A percentile compares a stretch with the other conserved stretches of the same genome.
Evolutionary conservation across 257 asterid species (phyloP).

Genomic region (Cynanchum wilfordii): DNA sequence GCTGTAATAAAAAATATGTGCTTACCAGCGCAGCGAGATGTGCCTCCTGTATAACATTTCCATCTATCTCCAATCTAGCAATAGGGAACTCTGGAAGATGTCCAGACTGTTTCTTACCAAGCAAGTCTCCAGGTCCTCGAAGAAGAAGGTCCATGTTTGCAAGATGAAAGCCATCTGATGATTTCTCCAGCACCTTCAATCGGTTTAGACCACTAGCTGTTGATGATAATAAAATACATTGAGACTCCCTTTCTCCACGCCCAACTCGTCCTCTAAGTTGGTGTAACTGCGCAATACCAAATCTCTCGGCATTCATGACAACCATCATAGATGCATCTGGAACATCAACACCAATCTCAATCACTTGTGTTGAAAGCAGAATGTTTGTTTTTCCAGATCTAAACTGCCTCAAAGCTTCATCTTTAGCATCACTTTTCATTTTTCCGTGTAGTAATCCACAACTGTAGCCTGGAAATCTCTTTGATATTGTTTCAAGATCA

Average conservation of each 20-base stretch:
- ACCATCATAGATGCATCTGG: constrained; percentile 99
- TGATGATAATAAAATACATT: constrained; percentile 60
- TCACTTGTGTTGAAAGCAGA: constrained; percentile 86
- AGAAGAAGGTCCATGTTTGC: constrained; percentile 88
- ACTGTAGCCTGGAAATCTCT: constrained; percentile 46
- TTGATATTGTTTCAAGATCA: constrained; percentile 60
- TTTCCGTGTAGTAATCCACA: constrained; percentile 88
- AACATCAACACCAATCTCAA: constrained; percentile 90
- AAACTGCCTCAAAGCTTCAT: constrained; percentile 63
- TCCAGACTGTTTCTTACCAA: constrained; percentile 90
- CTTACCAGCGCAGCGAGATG: constrained; percentile 89
- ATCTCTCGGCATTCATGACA: constrained; percentile 92
- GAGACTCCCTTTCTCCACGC: constrained; percentile 79
- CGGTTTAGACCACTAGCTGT: constrained; percentile 55
- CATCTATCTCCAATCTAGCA: constrained; percentile 86
- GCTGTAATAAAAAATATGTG: background rate
- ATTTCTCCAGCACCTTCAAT: constrained; percentile 73
- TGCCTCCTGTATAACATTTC: constrained; percentile 81
- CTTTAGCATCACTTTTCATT: constrained; percentile 80
- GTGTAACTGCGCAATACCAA: constrained; percentile 88
- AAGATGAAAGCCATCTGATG: constrained; percentile 75
- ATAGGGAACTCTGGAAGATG: constrained; percentile 93
- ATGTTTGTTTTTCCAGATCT: constrained; percentile 72
- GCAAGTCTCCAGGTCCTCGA: constrained; percentile 97
- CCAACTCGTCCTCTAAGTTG: constrained; percentile 97